phyloP scores from a whole-genome alignment of 257 asterid species.

The Gardenia jasminoides region DNA sequence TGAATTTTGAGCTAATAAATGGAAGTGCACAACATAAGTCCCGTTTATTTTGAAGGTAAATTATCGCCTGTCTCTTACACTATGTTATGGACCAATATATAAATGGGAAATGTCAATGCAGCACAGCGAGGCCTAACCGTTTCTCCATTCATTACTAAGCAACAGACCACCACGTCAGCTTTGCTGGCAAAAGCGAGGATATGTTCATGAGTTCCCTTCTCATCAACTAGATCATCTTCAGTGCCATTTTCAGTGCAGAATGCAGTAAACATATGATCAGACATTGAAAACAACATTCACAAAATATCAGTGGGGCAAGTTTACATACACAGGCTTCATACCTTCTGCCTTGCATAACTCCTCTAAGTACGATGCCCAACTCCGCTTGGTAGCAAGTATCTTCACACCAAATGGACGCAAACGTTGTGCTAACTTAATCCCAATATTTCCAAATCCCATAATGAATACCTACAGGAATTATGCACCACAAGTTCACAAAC shows the following conservation, averaged over 20 bases:
- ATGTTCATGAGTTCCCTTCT: conserved; percentile 75
- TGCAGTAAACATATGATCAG: conserved; percentile 18
- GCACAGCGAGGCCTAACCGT: conserved; percentile 47
- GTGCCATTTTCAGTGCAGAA: conserved; percentile 25
- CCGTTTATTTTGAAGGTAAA: background rate
- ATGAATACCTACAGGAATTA: conserved; percentile 57
- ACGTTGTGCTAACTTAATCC: conserved; percentile 83
- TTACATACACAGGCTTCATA: conserved; percentile 17
- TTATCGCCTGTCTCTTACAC: background rate
- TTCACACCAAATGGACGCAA: conserved; percentile 85
- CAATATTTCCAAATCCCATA: conserved; percentile 86
- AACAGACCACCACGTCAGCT: conserved; percentile 86
- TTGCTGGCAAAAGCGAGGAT: conserved; percentile 65
- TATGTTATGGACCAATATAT: conserved; percentile 1
- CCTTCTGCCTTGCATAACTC: conserved; percentile 44
- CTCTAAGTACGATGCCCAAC: conserved; percentile 50
- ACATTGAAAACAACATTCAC: background rate
- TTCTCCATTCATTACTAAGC: conserved; percentile 71
- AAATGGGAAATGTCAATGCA: background rate
- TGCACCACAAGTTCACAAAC: background rate
- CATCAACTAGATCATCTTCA: conserved; percentile 59
- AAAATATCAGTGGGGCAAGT: background rate
- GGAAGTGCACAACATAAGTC: background rate
- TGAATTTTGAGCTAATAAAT: background rate
- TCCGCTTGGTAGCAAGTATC: conserved; percentile 90